Conservation (phyloP, 441 rosid genomes). For the Aleurites moluccanus region DNA sequence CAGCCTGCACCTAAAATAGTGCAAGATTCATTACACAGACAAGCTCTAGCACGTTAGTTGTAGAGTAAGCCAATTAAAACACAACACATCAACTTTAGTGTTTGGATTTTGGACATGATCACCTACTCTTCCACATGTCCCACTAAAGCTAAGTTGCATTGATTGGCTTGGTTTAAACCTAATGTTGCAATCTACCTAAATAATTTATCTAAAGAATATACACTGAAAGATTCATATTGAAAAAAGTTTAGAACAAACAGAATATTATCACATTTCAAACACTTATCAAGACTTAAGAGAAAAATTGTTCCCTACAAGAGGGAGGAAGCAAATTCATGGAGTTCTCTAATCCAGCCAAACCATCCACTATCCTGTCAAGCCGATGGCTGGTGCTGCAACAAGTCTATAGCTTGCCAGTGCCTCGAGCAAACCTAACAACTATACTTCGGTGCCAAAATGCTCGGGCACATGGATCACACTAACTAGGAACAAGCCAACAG, state of each 20-base stretch:
- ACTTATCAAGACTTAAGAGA: too few relatives aligned
- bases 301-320: background rate
- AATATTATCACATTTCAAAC: background rate
- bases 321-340: background rate
- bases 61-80: background rate
- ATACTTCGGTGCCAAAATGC: background rate
- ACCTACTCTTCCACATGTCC: background rate
- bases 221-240: background rate
- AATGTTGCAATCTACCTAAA: background rate
- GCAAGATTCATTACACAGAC: background rate
- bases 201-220: background rate
- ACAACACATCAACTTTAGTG: background rate
- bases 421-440: constrained; percentile 8
- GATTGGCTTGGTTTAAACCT: background rate
- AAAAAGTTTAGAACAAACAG: background rate
- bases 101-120: background rate
- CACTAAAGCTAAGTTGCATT: background rate
- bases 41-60: background rate
- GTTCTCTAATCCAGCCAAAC: background rate
- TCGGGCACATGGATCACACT: background rate
- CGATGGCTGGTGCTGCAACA: background rate
- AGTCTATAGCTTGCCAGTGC: constrained; percentile 2
- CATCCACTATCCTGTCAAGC: background rate
- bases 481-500: background rate
- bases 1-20: background rate